Conservation (phyloP, 768 basidiomycete genomes). For the Hericium erinaceus region DNA sequence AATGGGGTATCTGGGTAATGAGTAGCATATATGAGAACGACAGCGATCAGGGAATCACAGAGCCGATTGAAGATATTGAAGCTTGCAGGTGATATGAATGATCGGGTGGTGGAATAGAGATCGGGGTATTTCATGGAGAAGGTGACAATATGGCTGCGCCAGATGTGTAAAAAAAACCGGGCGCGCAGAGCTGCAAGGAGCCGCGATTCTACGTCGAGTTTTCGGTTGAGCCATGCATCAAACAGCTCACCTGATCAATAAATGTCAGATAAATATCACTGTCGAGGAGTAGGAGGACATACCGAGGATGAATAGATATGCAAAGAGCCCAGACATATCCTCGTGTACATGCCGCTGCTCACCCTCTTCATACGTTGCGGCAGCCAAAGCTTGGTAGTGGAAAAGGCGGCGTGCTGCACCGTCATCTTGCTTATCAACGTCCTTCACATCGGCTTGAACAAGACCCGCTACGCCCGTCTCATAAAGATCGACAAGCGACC, state of each 20-base stretch:
- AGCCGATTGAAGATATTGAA: constrained; percentile 22
- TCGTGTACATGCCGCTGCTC: not conserved
- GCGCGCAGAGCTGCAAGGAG: constrained; percentile 16
- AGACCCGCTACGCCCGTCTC: constrained; percentile 8
- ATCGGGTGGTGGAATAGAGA: constrained; percentile 14
- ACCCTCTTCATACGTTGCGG: constrained; percentile 4
- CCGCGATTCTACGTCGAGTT: constrained; percentile 11
- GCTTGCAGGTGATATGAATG: constrained; percentile 19
- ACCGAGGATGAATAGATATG: constrained; percentile 15
- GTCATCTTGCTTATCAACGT: constrained; percentile 24
- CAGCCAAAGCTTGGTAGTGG: constrained; percentile 14
- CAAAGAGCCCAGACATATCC: constrained; percentile 18
- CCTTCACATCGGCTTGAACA: constrained; percentile 15
- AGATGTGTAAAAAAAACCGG: constrained; percentile 17
- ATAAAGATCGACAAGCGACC: constrained; percentile 15
- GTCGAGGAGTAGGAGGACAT: too few species aligned
- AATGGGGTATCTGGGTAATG: constrained; percentile 18
- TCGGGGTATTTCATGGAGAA: constrained; percentile 13
- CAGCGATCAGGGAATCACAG: constrained; percentile 18
- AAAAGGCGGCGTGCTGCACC: constrained; percentile 20
- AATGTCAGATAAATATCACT: too few species aligned
- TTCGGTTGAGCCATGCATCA: constrained; percentile 20
- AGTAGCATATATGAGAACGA: constrained; percentile 12
- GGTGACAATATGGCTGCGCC: constrained; percentile 12
- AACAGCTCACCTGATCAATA: constrained; percentile 12